Conservation (phyloP, 345 rosid species). For the Cochlearia excelsa region DNA sequence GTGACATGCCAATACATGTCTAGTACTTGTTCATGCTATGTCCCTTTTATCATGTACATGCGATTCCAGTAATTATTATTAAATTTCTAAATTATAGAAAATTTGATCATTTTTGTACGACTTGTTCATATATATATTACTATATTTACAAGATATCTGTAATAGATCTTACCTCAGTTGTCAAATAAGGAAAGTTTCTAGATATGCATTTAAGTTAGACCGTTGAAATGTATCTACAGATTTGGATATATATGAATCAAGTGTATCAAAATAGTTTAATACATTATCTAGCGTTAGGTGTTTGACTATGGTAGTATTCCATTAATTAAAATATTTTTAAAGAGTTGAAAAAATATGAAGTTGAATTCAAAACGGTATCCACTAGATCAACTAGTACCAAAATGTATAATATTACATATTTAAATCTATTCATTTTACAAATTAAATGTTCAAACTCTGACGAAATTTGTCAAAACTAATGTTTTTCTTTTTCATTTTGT, state of each 20-base stretch:
- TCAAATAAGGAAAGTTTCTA: slow-evolving; percentile 25
- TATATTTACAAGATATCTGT: background rate
- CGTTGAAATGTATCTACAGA: slow-evolving; percentile 15
- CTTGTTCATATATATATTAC: slow-evolving; percentile 1
- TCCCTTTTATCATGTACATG: slow-evolving; percentile 27
- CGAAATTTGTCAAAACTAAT: too few species aligned
- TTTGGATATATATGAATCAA: background rate
- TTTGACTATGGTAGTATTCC: slow-evolving; percentile 20
- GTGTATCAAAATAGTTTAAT: too few species aligned
- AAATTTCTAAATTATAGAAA: background rate
- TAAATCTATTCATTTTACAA: background rate
- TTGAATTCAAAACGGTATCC: slow-evolving; percentile 2
- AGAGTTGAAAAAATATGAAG: slow-evolving; percentile 20
- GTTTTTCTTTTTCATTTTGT: too few species aligned
- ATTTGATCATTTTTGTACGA: slow-evolving; percentile 9
- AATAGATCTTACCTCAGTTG: slow-evolving; percentile 18
- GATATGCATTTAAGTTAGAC: slow-evolving; percentile 19
- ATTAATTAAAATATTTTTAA: background rate
- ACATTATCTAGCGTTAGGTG: slow-evolving; percentile 5
- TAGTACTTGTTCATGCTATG: slow-evolving; percentile 21
- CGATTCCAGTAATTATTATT: slow-evolving; percentile 20
- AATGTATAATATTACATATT: background rate
- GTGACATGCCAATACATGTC: slow-evolving; percentile 33
- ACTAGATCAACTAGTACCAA: background rate
- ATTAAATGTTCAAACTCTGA: background rate